phyloP scores from a whole-genome alignment of 768 basidiomycete species.

The Tylopilus sp. region DNA sequence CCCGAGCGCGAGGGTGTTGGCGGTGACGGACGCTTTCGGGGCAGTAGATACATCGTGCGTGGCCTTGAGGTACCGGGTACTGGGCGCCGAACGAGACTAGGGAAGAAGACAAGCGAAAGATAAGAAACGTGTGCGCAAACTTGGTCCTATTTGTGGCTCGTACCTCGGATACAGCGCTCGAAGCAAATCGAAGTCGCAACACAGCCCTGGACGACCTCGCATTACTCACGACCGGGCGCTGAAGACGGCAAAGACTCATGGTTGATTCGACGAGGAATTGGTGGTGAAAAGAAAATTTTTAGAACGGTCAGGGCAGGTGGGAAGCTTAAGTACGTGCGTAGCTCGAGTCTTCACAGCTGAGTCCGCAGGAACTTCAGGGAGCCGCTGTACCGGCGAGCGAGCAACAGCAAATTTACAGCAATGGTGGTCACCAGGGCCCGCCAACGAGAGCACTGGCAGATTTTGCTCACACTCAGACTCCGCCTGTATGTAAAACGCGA shows the following conservation, averaged over 20 bases:
- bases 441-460: constrained; percentile 3
- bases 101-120: not conserved
- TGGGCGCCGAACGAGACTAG: constrained; percentile 20
- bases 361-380: constrained; percentile 9
- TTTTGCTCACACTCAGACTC: constrained; percentile 10
- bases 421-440: not conserved
- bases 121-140: not conserved
- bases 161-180: constrained; percentile 22
- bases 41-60: constrained; percentile 22
- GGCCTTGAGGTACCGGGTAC: constrained; percentile 26
- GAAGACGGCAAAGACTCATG: constrained; percentile 21
- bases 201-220: constrained; percentile 8
- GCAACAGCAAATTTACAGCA: constrained; percentile 19
- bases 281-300: not conserved
- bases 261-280: not conserved
- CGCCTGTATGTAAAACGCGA: not conserved
- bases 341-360: not conserved
- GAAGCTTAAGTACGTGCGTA: constrained; percentile 2
- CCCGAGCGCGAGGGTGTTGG: constrained; percentile 26
- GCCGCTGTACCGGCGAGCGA: not conserved
- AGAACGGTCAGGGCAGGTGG: not conserved
- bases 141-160: not conserved
- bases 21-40: constrained; percentile 21
- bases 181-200: constrained; percentile 16
- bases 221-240: not conserved